phyloP scores from a whole-genome alignment of 345 rosid genomes.

The Eucalyptus pauciflora region DNA sequence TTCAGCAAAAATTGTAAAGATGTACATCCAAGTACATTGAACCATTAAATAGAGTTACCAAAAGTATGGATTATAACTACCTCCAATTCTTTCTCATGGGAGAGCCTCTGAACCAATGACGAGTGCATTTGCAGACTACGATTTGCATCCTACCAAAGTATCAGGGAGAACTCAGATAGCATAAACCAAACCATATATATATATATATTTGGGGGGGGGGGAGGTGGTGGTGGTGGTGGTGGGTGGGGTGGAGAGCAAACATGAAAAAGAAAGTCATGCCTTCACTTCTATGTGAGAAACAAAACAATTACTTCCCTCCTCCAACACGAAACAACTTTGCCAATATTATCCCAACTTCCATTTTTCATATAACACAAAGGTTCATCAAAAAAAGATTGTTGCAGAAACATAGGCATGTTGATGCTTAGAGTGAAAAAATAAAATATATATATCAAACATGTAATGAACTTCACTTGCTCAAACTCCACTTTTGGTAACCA shows the following conservation, averaged over 20 bases:
- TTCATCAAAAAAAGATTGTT: background rate
- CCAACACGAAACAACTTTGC: background rate
- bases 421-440: background rate
- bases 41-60: background rate
- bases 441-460: background rate
- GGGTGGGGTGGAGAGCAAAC: too few relatives aligned
- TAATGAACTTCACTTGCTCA: background rate
- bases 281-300: background rate
- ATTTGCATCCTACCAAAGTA: slow-evolving; percentile 37
- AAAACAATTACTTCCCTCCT: background rate
- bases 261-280: background rate
- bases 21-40: background rate
- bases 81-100: slow-evolving; percentile 69
- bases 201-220: background rate
- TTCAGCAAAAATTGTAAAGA: background rate
- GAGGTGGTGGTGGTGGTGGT: too few relatives aligned
- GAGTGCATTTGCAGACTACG: slow-evolving; percentile 74
- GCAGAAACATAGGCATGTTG: background rate
- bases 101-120: slow-evolving; percentile 64
- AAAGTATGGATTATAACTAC: slow-evolving; percentile 13
- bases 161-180: background rate
- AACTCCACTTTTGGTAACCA: background rate
- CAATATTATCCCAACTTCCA: background rate
- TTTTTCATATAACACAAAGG: background rate
- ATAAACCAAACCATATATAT: background rate